Conservation (phyloP, 345 rosid species). For the Salix udensis region DNA sequence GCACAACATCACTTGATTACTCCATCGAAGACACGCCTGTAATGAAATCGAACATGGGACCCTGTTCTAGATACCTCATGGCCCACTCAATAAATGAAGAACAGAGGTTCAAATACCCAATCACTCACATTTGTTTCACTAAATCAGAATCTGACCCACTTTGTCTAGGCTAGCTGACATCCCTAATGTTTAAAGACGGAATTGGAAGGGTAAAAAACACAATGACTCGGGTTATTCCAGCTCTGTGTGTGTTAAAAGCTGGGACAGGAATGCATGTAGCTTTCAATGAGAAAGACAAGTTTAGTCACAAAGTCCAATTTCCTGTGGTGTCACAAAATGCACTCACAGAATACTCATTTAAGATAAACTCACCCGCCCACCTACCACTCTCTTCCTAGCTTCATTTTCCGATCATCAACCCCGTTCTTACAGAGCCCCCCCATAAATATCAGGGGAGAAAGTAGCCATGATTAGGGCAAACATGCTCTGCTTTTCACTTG, state of each 20-base stretch:
- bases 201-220: neutral
- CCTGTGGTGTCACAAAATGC: neutral
- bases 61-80: conserved; percentile 25
- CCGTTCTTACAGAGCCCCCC: conserved; percentile 11
- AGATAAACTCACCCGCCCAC: conserved; percentile 11
- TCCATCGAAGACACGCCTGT: neutral
- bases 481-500: neutral
- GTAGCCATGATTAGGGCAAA: conserved; percentile 9
- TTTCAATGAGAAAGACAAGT: conserved; percentile 21
- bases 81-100: conserved; percentile 23
- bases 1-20: neutral
- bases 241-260: conserved; percentile 6
- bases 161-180: neutral
- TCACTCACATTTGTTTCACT: conserved; percentile 25
- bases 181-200: neutral
- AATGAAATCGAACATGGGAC: conserved; percentile 29
- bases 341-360: conserved; percentile 21
- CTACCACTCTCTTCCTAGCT: conserved; percentile 13
- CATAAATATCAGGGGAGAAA: conserved; percentile 20
- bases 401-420: conserved; percentile 21
- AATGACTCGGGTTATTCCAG: conserved; percentile 1
- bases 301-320: neutral
- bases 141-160: conserved; percentile 26
- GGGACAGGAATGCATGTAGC: conserved; percentile 26
- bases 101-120: conserved; percentile 8